These are phyloP conservation scores for Wickerhamomyces ciferrii DNA, from an alignment of 805 yeast genomes.

Conservation along the genomic window DNA sequence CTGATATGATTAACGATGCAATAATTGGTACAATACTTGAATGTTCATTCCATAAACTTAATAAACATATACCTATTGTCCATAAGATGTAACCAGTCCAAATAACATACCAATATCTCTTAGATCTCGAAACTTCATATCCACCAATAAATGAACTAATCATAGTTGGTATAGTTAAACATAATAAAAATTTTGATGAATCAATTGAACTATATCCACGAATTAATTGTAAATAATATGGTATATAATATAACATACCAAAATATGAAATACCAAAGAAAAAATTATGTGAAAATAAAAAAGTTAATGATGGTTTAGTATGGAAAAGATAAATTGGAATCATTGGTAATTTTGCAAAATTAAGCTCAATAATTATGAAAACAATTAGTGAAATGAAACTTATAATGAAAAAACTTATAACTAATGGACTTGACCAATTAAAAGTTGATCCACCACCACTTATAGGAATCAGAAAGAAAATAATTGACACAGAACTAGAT, in stretches of 20 bases:
- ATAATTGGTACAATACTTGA: slow-evolving; percentile 22
- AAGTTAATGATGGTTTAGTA: neutral
- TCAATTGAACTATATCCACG: too few species aligned
- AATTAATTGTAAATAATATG: slow-evolving; percentile 25
- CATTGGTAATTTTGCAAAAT: slow-evolving; percentile 43
- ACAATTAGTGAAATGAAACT: slow-evolving; percentile 29
- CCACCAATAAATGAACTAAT: neutral
- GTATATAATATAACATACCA: slow-evolving; percentile 39
- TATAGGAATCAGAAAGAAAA: slow-evolving; percentile 44
- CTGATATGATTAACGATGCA: slow-evolving; percentile 28
- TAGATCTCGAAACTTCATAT: neutral
- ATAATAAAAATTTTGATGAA: neutral
- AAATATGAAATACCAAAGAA: slow-evolving; percentile 45
- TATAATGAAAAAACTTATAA: slow-evolving; percentile 25
- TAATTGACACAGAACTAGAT: slow-evolving; percentile 38
- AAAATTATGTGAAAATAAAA: slow-evolving; percentile 32
- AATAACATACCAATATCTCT: neutral
- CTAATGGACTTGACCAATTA: slow-evolving; percentile 36
- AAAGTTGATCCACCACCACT: slow-evolving; percentile 52
- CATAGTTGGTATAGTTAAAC: neutral
- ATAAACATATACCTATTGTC: slow-evolving; percentile 1
- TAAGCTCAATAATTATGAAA: slow-evolving; percentile 42
- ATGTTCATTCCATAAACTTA: neutral
- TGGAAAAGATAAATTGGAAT: slow-evolving; percentile 43
- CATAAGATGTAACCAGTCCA: neutral